Conservation (phyloP, 1,284 basidiomycete species). For the Sparassis latifolia region DNA sequence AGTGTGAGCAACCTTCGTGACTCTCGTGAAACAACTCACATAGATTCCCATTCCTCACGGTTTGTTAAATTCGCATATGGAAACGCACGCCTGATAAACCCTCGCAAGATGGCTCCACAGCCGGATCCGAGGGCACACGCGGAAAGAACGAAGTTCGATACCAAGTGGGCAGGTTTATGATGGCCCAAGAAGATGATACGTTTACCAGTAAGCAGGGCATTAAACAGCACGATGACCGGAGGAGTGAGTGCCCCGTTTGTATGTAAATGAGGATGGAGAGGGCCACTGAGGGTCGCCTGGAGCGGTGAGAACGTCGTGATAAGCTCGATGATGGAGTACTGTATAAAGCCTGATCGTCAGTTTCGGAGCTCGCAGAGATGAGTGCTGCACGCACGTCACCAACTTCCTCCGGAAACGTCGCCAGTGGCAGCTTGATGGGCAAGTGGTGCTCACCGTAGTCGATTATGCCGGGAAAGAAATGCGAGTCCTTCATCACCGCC, state of each 20-base stretch:
- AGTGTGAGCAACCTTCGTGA: not conserved
- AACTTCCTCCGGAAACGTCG: slow-evolving; percentile 88
- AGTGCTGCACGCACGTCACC: slow-evolving; percentile 68
- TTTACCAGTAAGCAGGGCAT: slow-evolving; percentile 90
- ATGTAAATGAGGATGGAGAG: slow-evolving; percentile 87
- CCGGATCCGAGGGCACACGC: slow-evolving; percentile 91
- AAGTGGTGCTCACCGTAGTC: slow-evolving; percentile 73
- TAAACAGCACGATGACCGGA: slow-evolving; percentile 91
- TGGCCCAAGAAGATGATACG: slow-evolving; percentile 92
- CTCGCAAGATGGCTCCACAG: slow-evolving; percentile 77
- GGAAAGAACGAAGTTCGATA: slow-evolving; percentile 86
- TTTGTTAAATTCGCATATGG: slow-evolving; percentile 91
- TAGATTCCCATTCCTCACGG: slow-evolving; percentile 83
- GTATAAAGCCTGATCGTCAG: not conserved
- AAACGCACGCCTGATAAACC: slow-evolving; percentile 85
- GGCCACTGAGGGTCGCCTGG: slow-evolving; percentile 59
- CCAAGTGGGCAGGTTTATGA: slow-evolving; percentile 78
- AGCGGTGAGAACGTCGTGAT: slow-evolving; percentile 82
- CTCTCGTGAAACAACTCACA: slow-evolving; percentile 44
- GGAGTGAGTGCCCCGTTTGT: slow-evolving; percentile 88
- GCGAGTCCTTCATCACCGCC: slow-evolving; percentile 77
- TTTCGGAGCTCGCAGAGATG: not conserved
- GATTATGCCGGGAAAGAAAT: slow-evolving; percentile 85
- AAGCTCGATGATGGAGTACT: slow-evolving; percentile 92
- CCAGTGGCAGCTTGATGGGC: slow-evolving; percentile 83